Evolutionary conservation across 371 early-diverging fungal genomes (phyloP).

Genomic region (Mortierella polycephala): DNA sequence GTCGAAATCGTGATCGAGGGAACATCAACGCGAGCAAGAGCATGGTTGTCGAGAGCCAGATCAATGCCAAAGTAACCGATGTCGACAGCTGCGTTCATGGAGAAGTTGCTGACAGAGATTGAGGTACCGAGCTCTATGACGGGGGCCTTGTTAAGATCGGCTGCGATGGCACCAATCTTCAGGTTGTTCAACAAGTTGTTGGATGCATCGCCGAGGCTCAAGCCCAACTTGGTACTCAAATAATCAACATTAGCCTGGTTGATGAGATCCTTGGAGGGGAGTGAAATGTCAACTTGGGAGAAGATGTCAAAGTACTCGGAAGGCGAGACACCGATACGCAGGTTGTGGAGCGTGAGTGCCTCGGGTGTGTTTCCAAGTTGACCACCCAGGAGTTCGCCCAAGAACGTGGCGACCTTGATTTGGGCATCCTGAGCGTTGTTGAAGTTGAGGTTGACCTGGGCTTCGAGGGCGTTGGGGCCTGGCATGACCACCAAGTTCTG

Average conservation of each 20-base stretch:
- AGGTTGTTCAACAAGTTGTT: slow-evolving; percentile 43
- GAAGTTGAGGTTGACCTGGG: slow-evolving; percentile 40
- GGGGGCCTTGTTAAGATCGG: slow-evolving; percentile 46
- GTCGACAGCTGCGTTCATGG: slow-evolving; percentile 44
- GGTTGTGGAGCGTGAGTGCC: slow-evolving; percentile 43
- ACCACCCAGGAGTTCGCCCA: slow-evolving; percentile 35
- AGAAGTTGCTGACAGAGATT: slow-evolving; percentile 40
- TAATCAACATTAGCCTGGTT: slow-evolving; percentile 38
- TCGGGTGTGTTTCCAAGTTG: slow-evolving; percentile 48
- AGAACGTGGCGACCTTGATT: slow-evolving; percentile 40
- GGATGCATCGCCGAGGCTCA: slow-evolving; percentile 12
- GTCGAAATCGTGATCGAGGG: slow-evolving; percentile 48
- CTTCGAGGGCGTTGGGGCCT: slow-evolving; percentile 41
- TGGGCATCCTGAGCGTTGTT: slow-evolving; percentile 39
- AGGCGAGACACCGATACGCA: slow-evolving; percentile 49
- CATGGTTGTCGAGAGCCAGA: slow-evolving; percentile 39
- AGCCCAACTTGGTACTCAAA: slow-evolving; percentile 25
- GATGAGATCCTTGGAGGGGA: slow-evolving; percentile 44
- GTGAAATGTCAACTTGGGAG: slow-evolving; percentile 43
- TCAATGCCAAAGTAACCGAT: slow-evolving; percentile 54
- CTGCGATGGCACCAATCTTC: slow-evolving; percentile 36
- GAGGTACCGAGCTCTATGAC: slow-evolving; percentile 51
- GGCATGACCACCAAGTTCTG: slow-evolving; percentile 30
- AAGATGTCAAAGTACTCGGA: slow-evolving; percentile 51
- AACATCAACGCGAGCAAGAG: slow-evolving; percentile 43